phyloP scores from a whole-genome alignment of 2,329 filamentous ascomycete species.

The Aspergillus texensis region DNA sequence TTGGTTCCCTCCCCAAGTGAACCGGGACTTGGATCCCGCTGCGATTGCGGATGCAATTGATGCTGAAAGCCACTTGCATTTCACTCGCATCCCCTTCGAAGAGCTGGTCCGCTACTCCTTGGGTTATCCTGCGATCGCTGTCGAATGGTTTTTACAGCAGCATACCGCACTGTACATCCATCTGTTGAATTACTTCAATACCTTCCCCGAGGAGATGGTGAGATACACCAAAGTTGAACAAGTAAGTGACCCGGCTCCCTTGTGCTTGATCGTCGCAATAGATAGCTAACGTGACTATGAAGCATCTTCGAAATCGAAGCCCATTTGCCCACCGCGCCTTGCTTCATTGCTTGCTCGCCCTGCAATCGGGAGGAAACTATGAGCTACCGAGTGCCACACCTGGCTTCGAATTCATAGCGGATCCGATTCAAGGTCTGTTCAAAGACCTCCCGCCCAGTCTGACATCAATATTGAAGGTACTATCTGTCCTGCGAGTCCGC shows the following conservation, averaged over 20 bases:
- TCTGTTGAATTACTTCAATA: constrained; percentile 34
- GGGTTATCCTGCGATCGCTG: constrained; percentile 35
- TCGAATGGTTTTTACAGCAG: constrained; percentile 44
- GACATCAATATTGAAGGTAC: constrained; percentile 37
- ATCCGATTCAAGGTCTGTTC: constrained; percentile 42
- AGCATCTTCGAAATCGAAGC: constrained; percentile 40
- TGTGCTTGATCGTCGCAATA: neutral
- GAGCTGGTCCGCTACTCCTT: constrained; percentile 44
- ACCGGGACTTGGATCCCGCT: constrained; percentile 23
- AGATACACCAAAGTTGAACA: constrained; percentile 41
- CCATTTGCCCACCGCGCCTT: constrained; percentile 44
- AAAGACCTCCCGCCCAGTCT: constrained; percentile 34
- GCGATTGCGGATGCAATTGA: constrained; percentile 39
- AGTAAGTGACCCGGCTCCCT: constrained; percentile 25
- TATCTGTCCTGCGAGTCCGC: constrained; percentile 39
- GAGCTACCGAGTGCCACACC: constrained; percentile 18
- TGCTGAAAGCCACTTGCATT: constrained; percentile 44
- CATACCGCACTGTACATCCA: constrained; percentile 40
- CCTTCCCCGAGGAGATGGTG: constrained; percentile 34
- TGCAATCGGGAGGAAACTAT: constrained; percentile 21
- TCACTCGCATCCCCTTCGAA: constrained; percentile 42
- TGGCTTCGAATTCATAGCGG: constrained; percentile 40
- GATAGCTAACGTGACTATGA: neutral
- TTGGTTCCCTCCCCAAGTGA: constrained; percentile 37
- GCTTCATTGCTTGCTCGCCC: constrained; percentile 31